Base-by-base conservation (phyloP, 352 stramenopile genomes). In the Pythium brachiatum region DNA sequence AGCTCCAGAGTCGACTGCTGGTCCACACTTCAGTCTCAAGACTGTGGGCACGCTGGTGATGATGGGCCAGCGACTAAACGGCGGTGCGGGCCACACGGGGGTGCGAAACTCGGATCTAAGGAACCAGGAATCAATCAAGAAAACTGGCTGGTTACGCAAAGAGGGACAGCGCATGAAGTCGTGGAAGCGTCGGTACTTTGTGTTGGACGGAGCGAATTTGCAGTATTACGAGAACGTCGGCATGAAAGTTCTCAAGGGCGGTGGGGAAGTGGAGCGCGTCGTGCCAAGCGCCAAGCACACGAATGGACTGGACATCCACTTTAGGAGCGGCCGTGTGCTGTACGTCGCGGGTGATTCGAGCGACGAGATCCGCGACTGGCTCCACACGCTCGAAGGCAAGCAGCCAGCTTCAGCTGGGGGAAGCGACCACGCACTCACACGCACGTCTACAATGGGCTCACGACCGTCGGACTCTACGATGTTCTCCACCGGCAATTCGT, bases 171-270 rank as follows among this genome's bases (percentile, higher is more conserved):
- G 74, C 43, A 67, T 85, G 31, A 89, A 88, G 47, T 88, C 73
- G 32, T 88, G 88, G 57, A 92, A 92, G 57, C 80, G 83, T 4
- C 83, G 86, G 21, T 93, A 89, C 65, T 90, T 94, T 54, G 75
- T 91, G 47, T 27, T 79, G 12, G 65, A 77, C 54, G 69, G 69
- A 12, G 51, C 44, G 2, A 51, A 55, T 13, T 56, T 79, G 26
- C 64, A 65, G 56, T 79, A 79, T 58, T 79, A 62, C 32, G 60
- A 75, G 53, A 64, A 64, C 59, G 65, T 65, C 38, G 68, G 63
- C 23, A 72, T 69, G 59, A 61, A 60, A 23, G 39, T 56, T 15
- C 47, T 68, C n/a, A 79, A 81, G 53, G 83, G 83, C 43, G 75
- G 75, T 3, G 83, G 80, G 12, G 68, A 86, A 31, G 76, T 92